Evolutionary conservation across 768 basidiomycete genomes (phyloP), one percentile per base, ranked within the genome.

Genomic region (Pleurotus citrinopileatus): DNA sequence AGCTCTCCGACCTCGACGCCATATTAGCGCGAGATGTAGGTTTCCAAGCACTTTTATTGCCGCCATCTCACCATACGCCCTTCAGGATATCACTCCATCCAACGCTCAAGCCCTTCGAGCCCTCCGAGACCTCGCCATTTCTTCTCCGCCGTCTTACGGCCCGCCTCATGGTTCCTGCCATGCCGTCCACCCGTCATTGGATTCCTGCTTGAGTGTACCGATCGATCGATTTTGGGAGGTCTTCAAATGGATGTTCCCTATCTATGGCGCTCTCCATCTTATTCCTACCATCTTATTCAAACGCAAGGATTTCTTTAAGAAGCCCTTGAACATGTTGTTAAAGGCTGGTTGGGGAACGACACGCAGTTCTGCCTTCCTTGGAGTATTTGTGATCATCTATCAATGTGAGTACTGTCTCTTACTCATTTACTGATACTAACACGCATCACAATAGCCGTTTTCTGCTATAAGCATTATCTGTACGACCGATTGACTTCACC

Each of bases 211-310:
- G 4, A 66, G 72, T 8, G 83, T 84, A 1, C 82, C 81, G 10
- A 57, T 86, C n/a, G 79, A 82, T 34, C 84, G 93, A 25, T 89
- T 94, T 69, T 78, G 87, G 60, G 73, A 80, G 15, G 94, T 97
- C 4, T 89, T 87, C 66, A 82, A 80, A 70, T 95, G 81, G 89
- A 93, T 90, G 71, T 66, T 89, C 40, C 88, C 84, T 2, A 82
- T 87, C 36, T 98, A 98, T 61, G 87, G 91, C 19, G 94, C 92
- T 0, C 70, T 98, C 27, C 96, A 98, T 67, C 80, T 97, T 55
- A 81, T 97, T 25, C 95, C 96, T 1, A 78, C 87, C 43, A 71
- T 98, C 9, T 72, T 97, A 3, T 92, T 98, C 69, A 90, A 91
- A 61, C 75, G 87, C 34, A 75, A 78, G 22, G 69, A 73, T 0